A percentile compares a stretch with the other conserved stretches of the same genome.
Evolutionary conservation across 176 grass and related monocot species (phyloP).

Genomic region (Oryza brachyantha): DNA sequence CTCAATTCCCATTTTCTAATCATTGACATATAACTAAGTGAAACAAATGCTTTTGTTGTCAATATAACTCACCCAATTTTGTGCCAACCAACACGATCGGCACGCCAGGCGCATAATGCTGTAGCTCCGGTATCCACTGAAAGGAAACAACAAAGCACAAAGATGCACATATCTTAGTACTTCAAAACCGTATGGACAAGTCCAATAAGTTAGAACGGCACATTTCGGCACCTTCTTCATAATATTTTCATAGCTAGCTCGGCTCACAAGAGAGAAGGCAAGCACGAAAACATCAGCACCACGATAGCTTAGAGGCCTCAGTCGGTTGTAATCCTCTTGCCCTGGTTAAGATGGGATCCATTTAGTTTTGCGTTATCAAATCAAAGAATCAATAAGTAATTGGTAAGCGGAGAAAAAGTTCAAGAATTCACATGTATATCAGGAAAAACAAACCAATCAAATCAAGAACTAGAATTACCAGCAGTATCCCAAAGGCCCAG

Average conservation of each 20-base stretch:
- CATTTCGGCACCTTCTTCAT: slow-evolving; percentile 75
- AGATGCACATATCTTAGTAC: neutral
- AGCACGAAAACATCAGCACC: slow-evolving; percentile 98
- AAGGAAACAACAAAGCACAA: slow-evolving; percentile 28
- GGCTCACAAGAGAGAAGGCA: slow-evolving; percentile 94
- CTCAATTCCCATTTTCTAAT: neutral
- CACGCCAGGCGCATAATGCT: slow-evolving; percentile 92
- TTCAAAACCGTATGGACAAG: neutral
- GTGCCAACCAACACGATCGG: slow-evolving; percentile 94
- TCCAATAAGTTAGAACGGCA: neutral
- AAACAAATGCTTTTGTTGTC: slow-evolving; percentile 23
- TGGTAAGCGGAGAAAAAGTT: neutral
- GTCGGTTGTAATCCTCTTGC: slow-evolving; percentile 96
- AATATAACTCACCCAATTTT: slow-evolving; percentile 79
- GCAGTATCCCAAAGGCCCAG: slow-evolving; percentile 98
- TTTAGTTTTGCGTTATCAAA: slow-evolving; percentile 17
- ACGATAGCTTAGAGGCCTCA: slow-evolving; percentile 95
- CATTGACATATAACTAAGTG: slow-evolving; percentile 20
- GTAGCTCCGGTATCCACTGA: slow-evolving; percentile 99
- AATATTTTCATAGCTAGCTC: slow-evolving; percentile 98
- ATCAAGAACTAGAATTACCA: slow-evolving; percentile 42
- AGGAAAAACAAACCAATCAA: neutral
- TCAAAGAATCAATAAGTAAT: neutral
- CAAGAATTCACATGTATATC: neutral
- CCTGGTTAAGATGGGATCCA: slow-evolving; percentile 42